Base-by-base conservation (phyloP, 169 alveolate species). In the Plasmodium blacklocki region DNA sequence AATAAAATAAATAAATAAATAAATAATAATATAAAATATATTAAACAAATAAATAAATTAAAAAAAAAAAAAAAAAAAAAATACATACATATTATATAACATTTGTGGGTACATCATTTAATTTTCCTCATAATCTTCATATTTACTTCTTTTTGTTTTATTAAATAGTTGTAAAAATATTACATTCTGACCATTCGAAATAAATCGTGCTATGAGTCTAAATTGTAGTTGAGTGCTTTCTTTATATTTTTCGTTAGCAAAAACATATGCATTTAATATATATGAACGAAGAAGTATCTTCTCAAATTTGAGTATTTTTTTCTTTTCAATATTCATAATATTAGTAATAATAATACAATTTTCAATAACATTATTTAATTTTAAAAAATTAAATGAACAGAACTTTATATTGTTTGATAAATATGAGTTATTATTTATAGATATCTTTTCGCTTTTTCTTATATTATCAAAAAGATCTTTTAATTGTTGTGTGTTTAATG, bases 141-240 rank as follows among this genome's bases (percentile, higher is more conserved):
- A 70, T 6, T 11, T 50, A 6, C 52, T 73, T 47, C 21, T 70
- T 8, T 58, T 59, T 8, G 60, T 8, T 29, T 83, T 70, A 29
- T 59, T 63, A 58, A 83, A 83, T 23, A 83, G 91, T 15, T 83
- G 91, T 1, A 83, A 19, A 7, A 83, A 83, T 68, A 83, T 43
- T 21, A 83, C 47, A 72, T 83, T 68, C 32, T 68, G 83, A 7
- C 91, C 91, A 83, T 71, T 60, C n/a, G 91, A 83, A 49, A 83
- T 63, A 70, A 83, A 83, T 18, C 91, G 83, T 26, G 63, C 49
- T 15, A 83, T 47, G 1, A 83, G 6, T 49, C 49, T 67, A 56
- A 83, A 83, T 62, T 83, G 68, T 54, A 83, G 21, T 49, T 70
- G 71, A 2, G 91, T 70, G 60, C 50, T 67, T 83, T 83, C 86